Evolutionary conservation across 1,284 basidiomycete genomes (phyloP), one percentile per base, ranked within the genome.

Genomic region (Ustilago curta): DNA sequence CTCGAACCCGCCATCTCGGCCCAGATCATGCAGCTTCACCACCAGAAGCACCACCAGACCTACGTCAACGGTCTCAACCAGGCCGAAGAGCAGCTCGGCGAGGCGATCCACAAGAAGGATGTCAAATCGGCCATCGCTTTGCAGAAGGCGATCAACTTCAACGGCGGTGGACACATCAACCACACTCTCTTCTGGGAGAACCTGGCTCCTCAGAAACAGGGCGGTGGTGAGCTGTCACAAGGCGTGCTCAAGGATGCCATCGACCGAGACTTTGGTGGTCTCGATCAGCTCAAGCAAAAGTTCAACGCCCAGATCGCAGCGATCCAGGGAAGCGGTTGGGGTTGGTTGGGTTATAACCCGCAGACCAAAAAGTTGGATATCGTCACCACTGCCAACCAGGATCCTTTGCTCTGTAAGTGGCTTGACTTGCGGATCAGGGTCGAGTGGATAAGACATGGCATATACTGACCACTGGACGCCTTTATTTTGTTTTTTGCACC

Each of bases 111-210:
- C 45, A 78, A 82, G 50, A 72, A 76, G 48, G 80, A 83, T 60
- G 72, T 80, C 59, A 79, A 78, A 59, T 58, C 61, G 8, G 60
- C 71, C 25, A 74, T 84, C 32, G 71, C 74, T 3, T 50, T 72
- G 7, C 78, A 80, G 64, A 78, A 76, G 54, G 81, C 80, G 3
- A 70, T 84, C 75, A 84, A 83, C 59, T 84, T 84, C 60, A 84
- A 84, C 75, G 83, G 83, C 29, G 83, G 83, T 48, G 81, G 82
- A n/a, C 78, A 82, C 72, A 76, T 84, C 68, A 84, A 84, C 79
- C 83, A 84, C 77, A 71, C 83, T 27, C 70, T 84, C 16, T 84
- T 84, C 73, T 84, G 83, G 83, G 65, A 76, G 62, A 84, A 84
- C 70, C 70, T 84, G 2, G 81, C 82, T 3, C 83, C 83, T 4